Conservation (phyloP, 495 filamentous ascomycete species). For the Lophium mytilinum region DNA sequence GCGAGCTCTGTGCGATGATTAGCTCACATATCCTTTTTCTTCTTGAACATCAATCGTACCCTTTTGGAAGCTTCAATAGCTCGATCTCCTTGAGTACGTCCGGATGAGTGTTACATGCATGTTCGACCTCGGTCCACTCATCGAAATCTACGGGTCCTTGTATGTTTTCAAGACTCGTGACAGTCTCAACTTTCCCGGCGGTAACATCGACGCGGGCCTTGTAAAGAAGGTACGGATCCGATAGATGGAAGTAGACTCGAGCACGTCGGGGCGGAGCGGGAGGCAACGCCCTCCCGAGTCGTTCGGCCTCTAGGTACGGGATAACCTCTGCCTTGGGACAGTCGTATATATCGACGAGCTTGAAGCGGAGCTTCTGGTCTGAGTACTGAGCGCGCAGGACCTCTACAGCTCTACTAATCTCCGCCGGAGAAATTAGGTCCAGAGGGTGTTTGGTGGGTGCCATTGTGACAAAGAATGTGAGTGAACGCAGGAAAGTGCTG, state of each 20-base stretch:
- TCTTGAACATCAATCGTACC: no score
- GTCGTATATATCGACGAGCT: conserved; percentile 12
- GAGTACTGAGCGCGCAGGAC: no score
- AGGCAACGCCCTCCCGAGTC: neutral
- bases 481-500: no score
- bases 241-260: neutral
- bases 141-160: conserved; percentile 2
- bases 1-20: neutral
- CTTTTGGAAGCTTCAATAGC: no score
- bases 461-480: no score
- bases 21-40: conserved; percentile 14
- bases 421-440: no score
- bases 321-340: conserved; percentile 15
- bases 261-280: conserved; percentile 12
- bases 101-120: conserved; percentile 2
- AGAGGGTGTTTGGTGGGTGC: no score
- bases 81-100: neutral
- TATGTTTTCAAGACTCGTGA: conserved; percentile 3
- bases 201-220: no score
- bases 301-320: conserved; percentile 17
- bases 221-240: no score
- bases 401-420: no score
- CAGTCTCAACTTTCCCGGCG: neutral
- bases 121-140: conserved; percentile 5
- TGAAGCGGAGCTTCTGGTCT: conserved; percentile 8